Evolutionary conservation across 2,329 filamentous ascomycete genomes (phyloP).

Genomic region (Colletotrichum sp.): DNA sequence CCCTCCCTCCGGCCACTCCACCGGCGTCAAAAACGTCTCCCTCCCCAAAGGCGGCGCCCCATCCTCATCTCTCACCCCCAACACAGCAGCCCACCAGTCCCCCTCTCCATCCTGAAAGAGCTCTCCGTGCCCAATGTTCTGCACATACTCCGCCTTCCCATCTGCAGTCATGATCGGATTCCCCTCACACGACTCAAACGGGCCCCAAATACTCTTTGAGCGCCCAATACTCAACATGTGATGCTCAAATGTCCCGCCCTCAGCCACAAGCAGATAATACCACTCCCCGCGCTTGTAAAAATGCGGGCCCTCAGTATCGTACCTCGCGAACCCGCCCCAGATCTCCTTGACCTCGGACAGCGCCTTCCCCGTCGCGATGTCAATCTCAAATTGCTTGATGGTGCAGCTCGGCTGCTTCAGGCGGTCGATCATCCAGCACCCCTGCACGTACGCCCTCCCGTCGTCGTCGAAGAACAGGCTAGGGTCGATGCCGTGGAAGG

Average conservation of each 20-base stretch:
- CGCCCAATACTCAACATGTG: conserved; percentile 28
- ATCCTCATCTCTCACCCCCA: neutral
- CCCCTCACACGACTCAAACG: conserved; percentile 27
- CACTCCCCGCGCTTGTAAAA: conserved; percentile 40
- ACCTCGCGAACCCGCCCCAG: conserved; percentile 24
- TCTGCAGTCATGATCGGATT: conserved; percentile 54
- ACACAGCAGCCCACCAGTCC: conserved; percentile 40
- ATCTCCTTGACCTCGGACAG: conserved; percentile 23
- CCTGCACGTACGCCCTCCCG: conserved; percentile 37
- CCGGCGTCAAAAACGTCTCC: neutral
- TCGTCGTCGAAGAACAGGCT: conserved; percentile 52
- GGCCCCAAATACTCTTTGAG: conserved; percentile 28
- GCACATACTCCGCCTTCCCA: conserved; percentile 47
- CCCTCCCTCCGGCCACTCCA: conserved; percentile 1
- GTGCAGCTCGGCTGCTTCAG: neutral
- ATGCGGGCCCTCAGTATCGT: conserved; percentile 36
- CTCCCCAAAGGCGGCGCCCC: neutral
- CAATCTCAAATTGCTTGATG: conserved; percentile 25
- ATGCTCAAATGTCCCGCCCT: conserved; percentile 39
- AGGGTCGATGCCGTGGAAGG: conserved; percentile 48
- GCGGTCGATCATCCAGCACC: conserved; percentile 18
- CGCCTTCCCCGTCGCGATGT: conserved; percentile 24
- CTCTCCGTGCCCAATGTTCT: conserved; percentile 62
- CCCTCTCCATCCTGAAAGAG: conserved; percentile 53
- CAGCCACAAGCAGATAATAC: conserved; percentile 46